These are phyloP conservation scores for Nicotiana noctiflora DNA, from an alignment of 257 asterid species.

Conservation along the genomic window DNA sequence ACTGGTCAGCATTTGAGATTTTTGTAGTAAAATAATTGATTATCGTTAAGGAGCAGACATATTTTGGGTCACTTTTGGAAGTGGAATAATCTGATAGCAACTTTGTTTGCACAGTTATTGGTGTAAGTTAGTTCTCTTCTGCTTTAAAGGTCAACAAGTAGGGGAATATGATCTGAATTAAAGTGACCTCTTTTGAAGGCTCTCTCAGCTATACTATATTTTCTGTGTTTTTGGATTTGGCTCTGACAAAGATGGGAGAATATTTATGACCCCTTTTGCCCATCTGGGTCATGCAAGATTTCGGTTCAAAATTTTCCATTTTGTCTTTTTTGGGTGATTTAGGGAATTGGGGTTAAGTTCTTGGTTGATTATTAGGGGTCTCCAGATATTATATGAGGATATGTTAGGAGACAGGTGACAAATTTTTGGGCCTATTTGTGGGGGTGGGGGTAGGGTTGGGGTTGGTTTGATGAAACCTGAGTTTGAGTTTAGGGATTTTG, in stretches of 20 bases:
- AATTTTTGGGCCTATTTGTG: not conserved
- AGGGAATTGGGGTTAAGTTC: not conserved
- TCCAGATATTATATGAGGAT: not conserved
- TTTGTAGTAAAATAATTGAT: not conserved
- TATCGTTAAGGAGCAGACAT: constrained; percentile 2
- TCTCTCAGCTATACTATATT: not conserved
- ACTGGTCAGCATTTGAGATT: constrained; percentile 6
- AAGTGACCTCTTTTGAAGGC: not conserved
- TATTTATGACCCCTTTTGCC: not conserved
- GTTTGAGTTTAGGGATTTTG: constrained; percentile 24
- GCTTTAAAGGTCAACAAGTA: not conserved
- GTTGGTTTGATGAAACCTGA: not conserved
- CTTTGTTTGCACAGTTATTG: not conserved
- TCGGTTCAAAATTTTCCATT: too few species aligned
- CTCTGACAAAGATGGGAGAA: not conserved
- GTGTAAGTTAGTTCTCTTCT: not conserved
- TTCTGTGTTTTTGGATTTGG: not conserved
- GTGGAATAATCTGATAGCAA: constrained; percentile 6
- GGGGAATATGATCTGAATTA: constrained; percentile 15
- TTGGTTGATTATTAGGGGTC: not conserved
- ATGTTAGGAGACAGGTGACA: not conserved
- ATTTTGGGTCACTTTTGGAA: constrained; percentile 1
- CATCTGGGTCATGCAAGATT: not conserved
- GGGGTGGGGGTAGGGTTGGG: not conserved
- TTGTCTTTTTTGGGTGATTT: not conserved